These are phyloP conservation scores for Aureobasidium sp. DNA, from an alignment of 2,329 filamentous ascomycete genomes.

Conservation along the genomic window DNA sequence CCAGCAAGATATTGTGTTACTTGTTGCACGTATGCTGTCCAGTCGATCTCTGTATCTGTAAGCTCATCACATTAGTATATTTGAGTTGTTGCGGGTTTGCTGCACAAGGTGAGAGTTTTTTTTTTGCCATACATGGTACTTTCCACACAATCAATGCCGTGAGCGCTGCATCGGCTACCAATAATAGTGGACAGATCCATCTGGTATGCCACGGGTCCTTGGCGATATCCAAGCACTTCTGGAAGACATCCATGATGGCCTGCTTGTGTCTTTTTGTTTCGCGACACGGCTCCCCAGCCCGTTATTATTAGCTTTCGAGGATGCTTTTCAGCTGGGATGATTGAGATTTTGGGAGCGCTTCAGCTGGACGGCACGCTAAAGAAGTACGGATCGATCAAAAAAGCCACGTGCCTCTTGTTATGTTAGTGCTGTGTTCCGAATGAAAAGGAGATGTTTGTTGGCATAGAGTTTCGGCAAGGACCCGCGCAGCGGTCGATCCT, in stretches of 20 bases:
- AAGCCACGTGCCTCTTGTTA: slow-evolving; percentile 5
- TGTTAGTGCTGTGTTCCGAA: neutral
- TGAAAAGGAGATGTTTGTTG: slow-evolving; percentile 17
- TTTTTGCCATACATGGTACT: slow-evolving; percentile 71
- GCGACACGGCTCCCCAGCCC: neutral
- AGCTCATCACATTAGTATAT: slow-evolving; percentile 12
- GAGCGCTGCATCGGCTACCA: slow-evolving; percentile 75
- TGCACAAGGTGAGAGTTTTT: no score
- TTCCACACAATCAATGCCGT: slow-evolving; percentile 82
- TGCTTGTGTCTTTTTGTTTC: neutral
- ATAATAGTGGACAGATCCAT: slow-evolving; percentile 73
- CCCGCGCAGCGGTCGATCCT: neutral
- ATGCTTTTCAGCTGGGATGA: neutral
- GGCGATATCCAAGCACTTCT: slow-evolving; percentile 44
- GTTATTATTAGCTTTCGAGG: neutral
- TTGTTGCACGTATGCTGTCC: slow-evolving; percentile 97
- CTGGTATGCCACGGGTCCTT: slow-evolving; percentile 61
- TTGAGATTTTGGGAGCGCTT: neutral
- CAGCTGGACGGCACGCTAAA: neutral
- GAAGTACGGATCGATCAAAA: neutral
- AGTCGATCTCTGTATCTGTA: slow-evolving; percentile 97
- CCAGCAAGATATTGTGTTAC: slow-evolving; percentile 81
- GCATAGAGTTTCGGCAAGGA: slow-evolving; percentile 7
- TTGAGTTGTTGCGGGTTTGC: neutral
- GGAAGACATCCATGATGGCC: slow-evolving; percentile 42